phyloP scores from a whole-genome alignment of 2,329 filamentous ascomycete genomes.

The Thermoascus crustaceus region DNA sequence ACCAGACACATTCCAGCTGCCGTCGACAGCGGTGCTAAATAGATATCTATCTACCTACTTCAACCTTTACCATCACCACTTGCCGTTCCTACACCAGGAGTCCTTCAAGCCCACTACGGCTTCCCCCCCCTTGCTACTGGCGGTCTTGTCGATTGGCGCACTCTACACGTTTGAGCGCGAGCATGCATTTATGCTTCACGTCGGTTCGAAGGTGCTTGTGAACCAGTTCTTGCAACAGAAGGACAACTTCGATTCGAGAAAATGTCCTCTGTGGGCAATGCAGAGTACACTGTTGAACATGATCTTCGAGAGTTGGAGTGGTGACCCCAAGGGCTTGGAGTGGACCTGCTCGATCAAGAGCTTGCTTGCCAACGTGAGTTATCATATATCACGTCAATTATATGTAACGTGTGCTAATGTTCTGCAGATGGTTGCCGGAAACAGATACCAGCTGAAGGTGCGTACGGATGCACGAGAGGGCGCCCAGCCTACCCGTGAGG shows the following conservation, averaged over 20 bases:
- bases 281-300: conserved; percentile 95
- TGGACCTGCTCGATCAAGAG: conserved; percentile 99
- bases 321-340: conserved; percentile 91
- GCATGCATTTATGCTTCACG: conserved; percentile 93
- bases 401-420: conserved; percentile 13
- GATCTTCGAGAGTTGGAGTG: conserved; percentile 99
- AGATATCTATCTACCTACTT: conserved; percentile 94
- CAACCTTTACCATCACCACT: conserved; percentile 89
- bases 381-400: conserved; percentile 1
- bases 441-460: conserved; percentile 90
- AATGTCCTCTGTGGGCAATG: conserved; percentile 97
- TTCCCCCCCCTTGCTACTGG: conserved; percentile 75
- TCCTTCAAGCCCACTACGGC: conserved; percentile 77
- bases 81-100: conserved; percentile 88
- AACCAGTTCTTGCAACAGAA: conserved; percentile 97
- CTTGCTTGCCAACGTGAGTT: conserved; percentile 68
- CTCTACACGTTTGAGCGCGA: conserved; percentile 96
- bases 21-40: conserved; percentile 72
- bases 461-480: conserved; percentile 80
- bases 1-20: conserved; percentile 82
- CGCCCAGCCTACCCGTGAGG: conserved; percentile 64
- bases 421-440: conserved; percentile 79
- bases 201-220: conserved; percentile 92
- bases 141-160: conserved; percentile 89
- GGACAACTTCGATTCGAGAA: conserved; percentile 96